These are phyloP conservation scores for Rhododendron ovatum DNA, from an alignment of 148 eudicot genomes.

Conservation along the genomic window DNA sequence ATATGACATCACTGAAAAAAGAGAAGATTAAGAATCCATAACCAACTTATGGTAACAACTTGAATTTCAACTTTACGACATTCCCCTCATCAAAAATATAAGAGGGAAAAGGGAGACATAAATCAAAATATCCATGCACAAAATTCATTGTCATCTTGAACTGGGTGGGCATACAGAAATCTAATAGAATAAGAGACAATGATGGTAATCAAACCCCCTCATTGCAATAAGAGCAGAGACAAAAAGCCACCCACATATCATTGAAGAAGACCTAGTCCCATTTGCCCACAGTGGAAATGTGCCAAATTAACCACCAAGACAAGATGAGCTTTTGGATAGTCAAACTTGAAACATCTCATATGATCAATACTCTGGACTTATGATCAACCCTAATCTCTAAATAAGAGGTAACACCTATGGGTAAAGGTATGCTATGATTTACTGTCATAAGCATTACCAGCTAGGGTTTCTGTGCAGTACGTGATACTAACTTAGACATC, in stretches of 20 bases:
- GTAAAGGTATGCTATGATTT: too few species aligned
- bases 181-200: background rate
- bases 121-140: background rate
- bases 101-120: background rate
- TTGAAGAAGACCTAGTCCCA: background rate
- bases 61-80: constrained; percentile 2
- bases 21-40: background rate
- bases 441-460: too few species aligned
- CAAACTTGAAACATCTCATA: background rate
- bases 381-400: too few species aligned
- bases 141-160: background rate
- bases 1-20: background rate
- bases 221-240: background rate
- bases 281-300: background rate
- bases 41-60: background rate
- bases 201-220: background rate
- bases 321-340: background rate
- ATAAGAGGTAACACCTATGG: too few species aligned
- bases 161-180: background rate
- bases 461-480: too few species aligned
- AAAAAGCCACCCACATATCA: background rate
- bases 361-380: background rate
- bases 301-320: background rate
- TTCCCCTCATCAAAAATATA: background rate
- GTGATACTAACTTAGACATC: too few species aligned